Conservation (phyloP, 1,284 basidiomycete species). For the Apiotrichum akiyoshidainum region DNA sequence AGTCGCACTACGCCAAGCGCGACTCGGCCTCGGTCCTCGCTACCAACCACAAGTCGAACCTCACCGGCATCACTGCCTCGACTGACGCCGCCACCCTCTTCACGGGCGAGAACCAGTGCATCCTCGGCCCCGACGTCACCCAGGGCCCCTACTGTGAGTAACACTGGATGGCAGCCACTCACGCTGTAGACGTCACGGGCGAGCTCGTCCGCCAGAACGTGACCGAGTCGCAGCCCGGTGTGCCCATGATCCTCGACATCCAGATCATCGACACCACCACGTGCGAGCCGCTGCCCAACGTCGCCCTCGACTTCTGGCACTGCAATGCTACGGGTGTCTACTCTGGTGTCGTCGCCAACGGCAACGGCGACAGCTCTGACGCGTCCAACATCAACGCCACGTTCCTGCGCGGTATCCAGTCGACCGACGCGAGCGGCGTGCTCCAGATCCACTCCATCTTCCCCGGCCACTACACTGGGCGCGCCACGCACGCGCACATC, state of each 20-base stretch:
- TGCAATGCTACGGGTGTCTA: conserved; percentile 54
- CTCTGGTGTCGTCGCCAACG: conserved; percentile 52
- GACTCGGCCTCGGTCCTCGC: conserved; percentile 5
- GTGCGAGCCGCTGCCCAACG: conserved; percentile 64
- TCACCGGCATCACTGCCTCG: conserved; percentile 18
- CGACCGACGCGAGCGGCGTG: conserved; percentile 65
- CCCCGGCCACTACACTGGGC: conserved; percentile 59
- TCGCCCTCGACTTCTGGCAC: conserved; percentile 69
- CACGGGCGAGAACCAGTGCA: conserved; percentile 14
- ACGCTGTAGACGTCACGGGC: conserved; percentile 18
- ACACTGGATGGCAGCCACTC: neutral
- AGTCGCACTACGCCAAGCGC: neutral
- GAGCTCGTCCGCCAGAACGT: conserved; percentile 54
- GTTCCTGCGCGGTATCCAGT: conserved; percentile 65
- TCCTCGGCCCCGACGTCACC: conserved; percentile 24
- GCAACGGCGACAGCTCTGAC: conserved; percentile 43
- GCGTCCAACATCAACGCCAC: conserved; percentile 50
- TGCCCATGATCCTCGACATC: conserved; percentile 48
- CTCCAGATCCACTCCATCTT: conserved; percentile 66
- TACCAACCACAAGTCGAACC: conserved; percentile 14
- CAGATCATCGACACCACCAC: conserved; percentile 64
- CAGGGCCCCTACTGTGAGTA: conserved; percentile 25
- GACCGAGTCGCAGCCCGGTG: conserved; percentile 57
- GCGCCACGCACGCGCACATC: conserved; percentile 29
- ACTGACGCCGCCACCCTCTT: conserved; percentile 15